Evolutionary conservation across 148 eudicot species (phyloP), one percentile per base, ranked within the genome.

Genomic region (Drosera capensis): DNA sequence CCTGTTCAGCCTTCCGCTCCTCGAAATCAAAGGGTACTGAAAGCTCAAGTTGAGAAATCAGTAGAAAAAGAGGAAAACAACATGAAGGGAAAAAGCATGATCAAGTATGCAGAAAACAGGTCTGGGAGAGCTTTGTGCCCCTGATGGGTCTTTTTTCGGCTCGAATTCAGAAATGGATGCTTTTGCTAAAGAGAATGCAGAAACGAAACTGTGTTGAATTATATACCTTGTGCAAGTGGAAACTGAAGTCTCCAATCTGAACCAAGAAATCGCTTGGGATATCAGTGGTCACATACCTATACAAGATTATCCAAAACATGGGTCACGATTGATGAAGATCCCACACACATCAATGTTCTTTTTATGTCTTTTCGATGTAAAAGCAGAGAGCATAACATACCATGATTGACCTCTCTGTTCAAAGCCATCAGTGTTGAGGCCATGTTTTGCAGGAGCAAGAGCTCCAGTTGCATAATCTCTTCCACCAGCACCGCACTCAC

Each of bases 171-270:
- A n/a, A n/a, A n/a, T n/a, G n/a, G n/a, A n/a, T n/a, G n/a, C n/a
- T n/a, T n/a, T n/a, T n/a, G n/a, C n/a, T n/a, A n/a, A n/a, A n/a
- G n/a, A n/a, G n/a, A n/a, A n/a, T n/a, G n/a, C 2, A 39, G 18
- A 48, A 14, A 53, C 11, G 12, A 13, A 14, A 23, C 8, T 8
- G 5, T 25, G 26, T 30, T 17, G 22, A 7, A 45, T 25, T 35
- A n/a, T n/a, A n/a, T 64, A 90, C 97, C 97, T 84, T 90, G 58
- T 84, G 97, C 45, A 90, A 58, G 58, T 90, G 93, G 71, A 90
- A 90, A 59, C 49, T 75, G 41, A 69, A 43, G 65, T 84, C 95
- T 58, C 73, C 82, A 67, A 90, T 68, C 58, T 78, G 79, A 60
- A 90, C 77, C 46, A 73, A 35, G 23, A 84, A 63, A 52, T 90